Percentiles rank a stretch among this genome's conserved stretches.
These are phyloP conservation scores for Ceratocystis ficicola DNA, from an alignment of 2,329 filamentous ascomycete genomes.

Conservation along the genomic window DNA sequence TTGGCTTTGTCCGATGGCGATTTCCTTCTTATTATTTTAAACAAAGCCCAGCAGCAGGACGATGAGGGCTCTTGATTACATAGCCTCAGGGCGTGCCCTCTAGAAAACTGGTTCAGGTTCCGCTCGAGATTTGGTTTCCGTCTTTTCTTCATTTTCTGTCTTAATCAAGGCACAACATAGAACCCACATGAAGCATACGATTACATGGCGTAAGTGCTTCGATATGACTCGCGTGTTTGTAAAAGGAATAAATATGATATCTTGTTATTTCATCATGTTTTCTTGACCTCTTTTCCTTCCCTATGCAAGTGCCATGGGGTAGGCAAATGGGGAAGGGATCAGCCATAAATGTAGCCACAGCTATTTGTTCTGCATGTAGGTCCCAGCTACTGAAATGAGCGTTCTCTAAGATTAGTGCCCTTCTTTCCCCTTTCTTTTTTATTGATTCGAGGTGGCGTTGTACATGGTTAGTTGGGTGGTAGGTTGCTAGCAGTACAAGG, in stretches of 20 bases:
- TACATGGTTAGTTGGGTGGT: slow-evolving; percentile 8
- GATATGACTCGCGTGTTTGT: neutral
- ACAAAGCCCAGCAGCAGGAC: no score
- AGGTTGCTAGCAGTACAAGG: neutral
- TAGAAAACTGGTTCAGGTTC: no score
- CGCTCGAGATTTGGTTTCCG: no score
- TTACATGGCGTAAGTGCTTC: neutral
- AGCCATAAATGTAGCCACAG: neutral
- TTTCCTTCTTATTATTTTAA: no score
- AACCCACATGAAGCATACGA: neutral
- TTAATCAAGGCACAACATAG: no score
- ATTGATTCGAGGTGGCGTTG: neutral
- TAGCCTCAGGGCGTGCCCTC: no score
- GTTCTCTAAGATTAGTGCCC: neutral
- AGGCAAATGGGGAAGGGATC: neutral
- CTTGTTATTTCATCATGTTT: slow-evolving; percentile 1
- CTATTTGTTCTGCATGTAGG: neutral
- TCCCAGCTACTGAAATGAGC: neutral
- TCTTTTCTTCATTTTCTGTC: no score
- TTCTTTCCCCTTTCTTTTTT: neutral
- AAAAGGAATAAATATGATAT: slow-evolving; percentile 15
- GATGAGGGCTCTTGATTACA: no score
- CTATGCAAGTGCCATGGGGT: neutral
- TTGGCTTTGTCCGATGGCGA: no score
- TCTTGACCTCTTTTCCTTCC: neutral